Evolutionary conservation across 768 basidiomycete genomes (phyloP), one percentile per base, ranked within the genome.

Genomic region (Rhodocollybia butyracea): DNA sequence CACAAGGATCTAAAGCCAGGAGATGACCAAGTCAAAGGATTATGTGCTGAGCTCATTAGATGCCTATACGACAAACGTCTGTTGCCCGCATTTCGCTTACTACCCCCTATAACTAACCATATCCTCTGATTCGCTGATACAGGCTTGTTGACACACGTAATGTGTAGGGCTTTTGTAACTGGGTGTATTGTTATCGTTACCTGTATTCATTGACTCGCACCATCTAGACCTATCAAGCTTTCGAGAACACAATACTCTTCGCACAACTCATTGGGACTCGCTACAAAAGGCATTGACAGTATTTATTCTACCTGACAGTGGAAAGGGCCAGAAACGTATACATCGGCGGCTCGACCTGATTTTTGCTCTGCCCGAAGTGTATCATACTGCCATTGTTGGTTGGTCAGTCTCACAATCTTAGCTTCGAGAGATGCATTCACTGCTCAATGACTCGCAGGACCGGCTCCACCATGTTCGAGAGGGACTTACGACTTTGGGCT

Each of bases 301-400:
- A 17, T 89, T 95, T 68, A 71, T 73, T 27, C 76, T 91, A 0
- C 90, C 90, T 4, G 46, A 61, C 1, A 61, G 71, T 24, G 60
- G 64, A 27, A 59, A 60, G 36, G 60, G 2, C 4, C 40, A 63
- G 41, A 72, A 68, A 45, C 78, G 71, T 3, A 61, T 79, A 8
- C 79, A 89, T 64, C 77, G 91, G 29, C 80, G 94, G 11, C 74
- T 97, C 19, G 95, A 98, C 66, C 69, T 96, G 46, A 94, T 96
- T 59, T 89, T 90, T 67, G 84, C 88, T 3, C 75, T 82, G 1
- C 85, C 85, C 7, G 82, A 85, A 57, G 76, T 86, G 0, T 96
- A 95, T 63, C 94, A 91, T 85, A 88, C 89, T 1, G 91, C 92
- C 0, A 83, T 97, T 1, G 78, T 93, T 26, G 94, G 95, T 51